Conservation (phyloP, 495 filamentous ascomycete species). For the Penicillium mononematosum region DNA sequence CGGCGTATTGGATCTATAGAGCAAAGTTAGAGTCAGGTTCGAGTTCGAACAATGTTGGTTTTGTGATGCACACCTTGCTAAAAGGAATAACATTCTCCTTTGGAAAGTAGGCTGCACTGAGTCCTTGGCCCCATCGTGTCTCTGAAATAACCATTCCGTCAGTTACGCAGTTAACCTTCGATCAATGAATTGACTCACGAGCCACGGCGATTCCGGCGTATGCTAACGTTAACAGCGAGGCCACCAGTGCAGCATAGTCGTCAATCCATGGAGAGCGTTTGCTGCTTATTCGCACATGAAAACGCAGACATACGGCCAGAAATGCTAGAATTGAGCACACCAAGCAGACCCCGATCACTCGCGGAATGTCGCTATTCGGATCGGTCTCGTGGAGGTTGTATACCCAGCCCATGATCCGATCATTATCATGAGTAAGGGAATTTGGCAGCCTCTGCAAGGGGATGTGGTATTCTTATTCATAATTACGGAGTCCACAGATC, state of each 20-base stretch:
- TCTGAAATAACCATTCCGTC: slow-evolving; percentile 16
- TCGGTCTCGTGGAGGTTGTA: slow-evolving; percentile 29
- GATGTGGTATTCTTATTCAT: neutral
- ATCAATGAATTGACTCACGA: slow-evolving; percentile 23
- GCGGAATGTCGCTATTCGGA: slow-evolving; percentile 21
- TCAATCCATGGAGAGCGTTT: slow-evolving; percentile 28
- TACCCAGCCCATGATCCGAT: slow-evolving; percentile 30
- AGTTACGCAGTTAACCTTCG: neutral
- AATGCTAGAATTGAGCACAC: slow-evolving; percentile 23
- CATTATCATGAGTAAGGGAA: neutral
- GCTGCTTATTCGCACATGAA: slow-evolving; percentile 22
- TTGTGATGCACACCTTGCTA: slow-evolving; percentile 21
- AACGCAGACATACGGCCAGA: slow-evolving; percentile 26
- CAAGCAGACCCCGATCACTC: slow-evolving; percentile 22
- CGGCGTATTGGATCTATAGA: slow-evolving; percentile 32
- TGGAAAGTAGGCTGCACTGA: slow-evolving; percentile 24
- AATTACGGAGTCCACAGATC: neutral
- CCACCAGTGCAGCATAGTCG: slow-evolving; percentile 28
- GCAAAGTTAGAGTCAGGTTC: neutral
- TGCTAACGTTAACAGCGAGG: slow-evolving; percentile 20
- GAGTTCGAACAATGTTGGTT: too few species aligned
- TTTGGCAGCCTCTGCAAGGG: neutral
- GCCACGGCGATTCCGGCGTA: slow-evolving; percentile 26
- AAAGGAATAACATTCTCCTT: slow-evolving; percentile 27
- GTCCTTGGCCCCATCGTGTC: slow-evolving; percentile 33